Conservation (phyloP, 2,329 filamentous ascomycete genomes). For the Mollisia scopiformis region DNA sequence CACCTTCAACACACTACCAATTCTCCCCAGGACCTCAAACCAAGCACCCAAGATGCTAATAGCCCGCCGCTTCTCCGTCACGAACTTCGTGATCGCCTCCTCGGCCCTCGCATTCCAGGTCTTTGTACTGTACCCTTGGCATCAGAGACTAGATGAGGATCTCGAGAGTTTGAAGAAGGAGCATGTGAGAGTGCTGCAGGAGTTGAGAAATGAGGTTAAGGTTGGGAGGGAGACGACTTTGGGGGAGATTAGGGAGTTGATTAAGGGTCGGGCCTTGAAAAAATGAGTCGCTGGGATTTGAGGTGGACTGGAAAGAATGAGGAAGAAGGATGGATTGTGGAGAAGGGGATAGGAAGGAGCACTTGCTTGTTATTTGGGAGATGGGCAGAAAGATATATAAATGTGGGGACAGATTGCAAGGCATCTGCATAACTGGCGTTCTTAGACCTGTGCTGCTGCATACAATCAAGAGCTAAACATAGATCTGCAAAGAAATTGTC, state of each 20-base stretch:
- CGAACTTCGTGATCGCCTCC: conserved; percentile 55
- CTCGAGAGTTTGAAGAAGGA: conserved; percentile 50
- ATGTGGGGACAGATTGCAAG: neutral
- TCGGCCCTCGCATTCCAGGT: conserved; percentile 57
- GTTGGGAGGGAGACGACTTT: conserved; percentile 15
- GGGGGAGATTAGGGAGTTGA: conserved; percentile 15
- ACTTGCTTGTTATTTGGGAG: neutral
- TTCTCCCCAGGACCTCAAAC: neutral
- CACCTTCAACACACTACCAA: neutral
- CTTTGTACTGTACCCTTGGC: conserved; percentile 59
- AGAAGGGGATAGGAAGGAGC: neutral
- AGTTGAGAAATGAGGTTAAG: conserved; percentile 19
- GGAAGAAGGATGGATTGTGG: neutral
- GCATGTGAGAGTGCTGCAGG: conserved; percentile 41
- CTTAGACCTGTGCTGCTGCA: neutral
- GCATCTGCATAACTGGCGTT: neutral
- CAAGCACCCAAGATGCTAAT: conserved; percentile 42
- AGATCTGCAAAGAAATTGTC: neutral
- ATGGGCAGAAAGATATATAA: neutral
- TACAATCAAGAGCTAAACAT: neutral
- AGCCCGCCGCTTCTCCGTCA: conserved; percentile 53
- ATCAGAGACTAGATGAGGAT: conserved; percentile 19
- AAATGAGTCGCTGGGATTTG: neutral
- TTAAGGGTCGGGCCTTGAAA: conserved; percentile 3
- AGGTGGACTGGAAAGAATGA: neutral